Base-by-base conservation (phyloP, 768 basidiomycete genomes). In the Lactarius hatsudake region DNA sequence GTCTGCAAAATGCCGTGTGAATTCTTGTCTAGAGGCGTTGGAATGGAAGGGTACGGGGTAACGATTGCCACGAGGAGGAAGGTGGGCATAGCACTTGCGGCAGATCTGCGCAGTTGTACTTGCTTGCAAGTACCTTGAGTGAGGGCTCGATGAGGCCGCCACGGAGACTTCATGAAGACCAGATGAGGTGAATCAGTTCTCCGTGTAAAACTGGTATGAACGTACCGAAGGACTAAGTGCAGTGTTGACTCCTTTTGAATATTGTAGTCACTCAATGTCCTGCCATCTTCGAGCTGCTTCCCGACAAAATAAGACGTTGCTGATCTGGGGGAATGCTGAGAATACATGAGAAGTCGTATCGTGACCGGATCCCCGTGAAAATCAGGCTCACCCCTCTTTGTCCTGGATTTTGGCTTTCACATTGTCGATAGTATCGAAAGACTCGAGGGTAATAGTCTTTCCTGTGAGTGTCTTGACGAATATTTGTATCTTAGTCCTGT, bases 141-240 rank as follows among this genome's bases (percentile, higher is more conserved):
- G 97, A 98, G 69, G 97, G 97, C 82, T 99, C 97, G 72, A 99
- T 98, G 83, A 99, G 94, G 61, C 97, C 97, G 69, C 97, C 96
- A 79, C 94, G 91, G 73, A 96, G 93, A 83, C 91, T 91, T 71
- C n/a, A 30, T 20, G 57, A 64, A 9, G 38, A 20, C n/a, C 57
- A 58, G 55, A 64, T 64, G 34, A 62, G n/a, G 69, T 36, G 61
- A 17, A 51, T 30, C 18, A 34, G 26, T 48, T 34, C 18, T 12
- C 6, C 12, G 18, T 13, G 12, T 36, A 55, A 23, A 32, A 15
- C 13, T 2, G 34, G 28, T 20, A 45, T 26, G n/a, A 60, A 77
- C 88, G 75, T 69, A 92, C 92, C 94, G 93, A 78, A 96, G 93
- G 72, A 98, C 95, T 73, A 98, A 83, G 81, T 98, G 96, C 72